Base-by-base conservation (phyloP, 2,329 filamentous ascomycete species). In the Dryadomyces quercus-mongolicae region DNA sequence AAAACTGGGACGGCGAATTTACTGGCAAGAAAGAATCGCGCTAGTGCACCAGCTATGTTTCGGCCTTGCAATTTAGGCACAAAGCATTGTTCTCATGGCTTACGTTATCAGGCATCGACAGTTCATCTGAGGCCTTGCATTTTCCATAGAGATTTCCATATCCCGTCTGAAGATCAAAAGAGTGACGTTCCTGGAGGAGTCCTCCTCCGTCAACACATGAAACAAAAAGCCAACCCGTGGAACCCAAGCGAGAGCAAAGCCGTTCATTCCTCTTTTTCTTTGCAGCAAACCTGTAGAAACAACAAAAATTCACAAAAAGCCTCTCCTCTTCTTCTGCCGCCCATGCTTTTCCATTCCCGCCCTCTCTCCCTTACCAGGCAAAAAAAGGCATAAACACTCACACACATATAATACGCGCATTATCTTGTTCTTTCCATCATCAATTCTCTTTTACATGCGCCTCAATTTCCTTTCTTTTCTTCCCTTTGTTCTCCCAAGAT, bases 391-490 rank as follows among this genome's bases (percentile, higher is more conserved):
- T 5, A 15, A 18, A 46, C 25, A 44, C 16, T 38, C 22, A 31
- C 50, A 45, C 40, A 31, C 38, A 31, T 31, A 8, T 4, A 8
- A 31, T 31, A 34, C 20, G 43, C 21, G 31, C 40, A 18, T 36
- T 34, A 50, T 34, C 21, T 36, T 21, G 9, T 16, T 25, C 20
- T 42, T 47, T 18, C 44, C 51, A 43, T 42, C 34, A 13, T 53
- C 34, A 18, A 34, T 20, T 7, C 8, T 38, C 46, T 34, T 40
- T 47, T 48, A 42, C 51, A 47, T 25, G 20, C 44, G 51, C 51
- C 50, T 20, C 25, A 9, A 18, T 21, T 40, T 16, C 44, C 49
- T n/a, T 44, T 56, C 49, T 56, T 42, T 43, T 51, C 38, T 50
- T 36, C 40, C 40, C 42, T 36, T 21, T 53, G 36, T 48, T 44